A percentile compares a stretch with the other conserved stretches of the same genome.
phyloP scores from a whole-genome alignment of 2,329 filamentous ascomycete species.

The Colletotrichum tropicicola region DNA sequence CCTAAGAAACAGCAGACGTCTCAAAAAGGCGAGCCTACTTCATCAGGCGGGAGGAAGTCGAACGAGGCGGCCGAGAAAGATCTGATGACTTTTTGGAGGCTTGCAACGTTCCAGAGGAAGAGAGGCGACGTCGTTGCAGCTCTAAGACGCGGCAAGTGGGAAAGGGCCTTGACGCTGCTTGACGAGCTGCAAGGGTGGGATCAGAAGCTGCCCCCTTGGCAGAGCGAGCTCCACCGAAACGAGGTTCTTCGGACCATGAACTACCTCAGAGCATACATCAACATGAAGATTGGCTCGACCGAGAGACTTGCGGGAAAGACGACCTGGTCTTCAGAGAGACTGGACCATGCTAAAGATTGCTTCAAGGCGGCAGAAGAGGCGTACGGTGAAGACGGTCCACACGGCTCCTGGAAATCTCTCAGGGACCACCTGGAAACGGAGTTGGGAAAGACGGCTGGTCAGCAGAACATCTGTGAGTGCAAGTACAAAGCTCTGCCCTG shows the following conservation, averaged over 20 bases:
- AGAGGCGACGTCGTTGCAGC: conserved; percentile 7
- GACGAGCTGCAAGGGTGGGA: background rate
- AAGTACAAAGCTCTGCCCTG: conserved; percentile 5
- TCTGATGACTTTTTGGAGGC: conserved; percentile 6
- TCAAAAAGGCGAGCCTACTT: background rate
- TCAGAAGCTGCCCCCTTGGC: background rate
- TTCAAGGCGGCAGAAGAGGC: background rate
- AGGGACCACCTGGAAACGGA: background rate
- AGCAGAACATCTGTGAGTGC: background rate
- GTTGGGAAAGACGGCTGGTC: background rate
- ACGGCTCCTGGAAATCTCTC: background rate
- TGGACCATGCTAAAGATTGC: background rate
- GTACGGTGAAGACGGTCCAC: background rate
- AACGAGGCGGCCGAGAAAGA: background rate
- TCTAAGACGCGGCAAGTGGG: background rate
- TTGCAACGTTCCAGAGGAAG: conserved; percentile 13
- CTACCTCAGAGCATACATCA: conserved; percentile 7
- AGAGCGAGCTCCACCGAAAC: background rate
- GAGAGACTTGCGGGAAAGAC: background rate
- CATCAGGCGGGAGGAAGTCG: background rate
- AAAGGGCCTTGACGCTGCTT: background rate
- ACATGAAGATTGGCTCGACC: background rate
- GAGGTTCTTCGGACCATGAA: conserved; percentile 14
- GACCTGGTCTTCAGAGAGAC: background rate
- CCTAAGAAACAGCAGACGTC: no score